Percentiles rank a stretch among this genome's conserved stretches.
Evolutionary conservation across 2,329 filamentous ascomycete species (phyloP).

Genomic region (Ascochyta viciae-villosae): DNA sequence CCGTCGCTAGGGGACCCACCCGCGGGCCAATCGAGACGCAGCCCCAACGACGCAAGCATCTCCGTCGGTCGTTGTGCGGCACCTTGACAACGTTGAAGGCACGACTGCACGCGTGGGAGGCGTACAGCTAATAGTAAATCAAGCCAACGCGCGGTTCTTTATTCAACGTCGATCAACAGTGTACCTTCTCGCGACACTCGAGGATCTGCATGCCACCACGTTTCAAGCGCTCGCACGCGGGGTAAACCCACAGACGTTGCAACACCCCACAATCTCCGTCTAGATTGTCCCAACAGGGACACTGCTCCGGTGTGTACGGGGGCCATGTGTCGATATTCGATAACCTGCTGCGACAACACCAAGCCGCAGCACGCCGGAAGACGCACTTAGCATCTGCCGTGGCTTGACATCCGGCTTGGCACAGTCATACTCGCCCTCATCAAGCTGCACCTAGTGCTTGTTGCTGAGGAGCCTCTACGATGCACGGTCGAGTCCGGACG

Average conservation of each 20-base stretch:
- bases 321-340: constrained; percentile 14
- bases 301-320: constrained; percentile 14
- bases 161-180: constrained; percentile 12
- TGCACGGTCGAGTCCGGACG: not conserved
- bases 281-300: constrained; percentile 13
- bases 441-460: constrained; percentile 10
- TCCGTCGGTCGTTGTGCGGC: constrained; percentile 2
- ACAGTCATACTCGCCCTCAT: not conserved
- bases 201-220: constrained; percentile 16
- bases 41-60: constrained; percentile 8
- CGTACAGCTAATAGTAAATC: constrained; percentile 7
- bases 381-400: constrained; percentile 14
- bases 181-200: not conserved
- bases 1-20: constrained; percentile 19
- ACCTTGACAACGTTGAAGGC: constrained; percentile 18
- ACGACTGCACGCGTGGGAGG: constrained; percentile 14
- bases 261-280: constrained; percentile 19
- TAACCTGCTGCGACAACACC: constrained; percentile 16
- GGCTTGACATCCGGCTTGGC: constrained; percentile 17
- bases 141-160: constrained; percentile 16
- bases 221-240: constrained; percentile 18
- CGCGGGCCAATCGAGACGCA: constrained; percentile 22
- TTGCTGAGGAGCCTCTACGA: constrained; percentile 4
- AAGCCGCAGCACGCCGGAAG: constrained; percentile 19
- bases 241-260: constrained; percentile 17